phyloP scores from a whole-genome alignment of 2,329 filamentous ascomycete species.

The Aureobasidium sp. region DNA sequence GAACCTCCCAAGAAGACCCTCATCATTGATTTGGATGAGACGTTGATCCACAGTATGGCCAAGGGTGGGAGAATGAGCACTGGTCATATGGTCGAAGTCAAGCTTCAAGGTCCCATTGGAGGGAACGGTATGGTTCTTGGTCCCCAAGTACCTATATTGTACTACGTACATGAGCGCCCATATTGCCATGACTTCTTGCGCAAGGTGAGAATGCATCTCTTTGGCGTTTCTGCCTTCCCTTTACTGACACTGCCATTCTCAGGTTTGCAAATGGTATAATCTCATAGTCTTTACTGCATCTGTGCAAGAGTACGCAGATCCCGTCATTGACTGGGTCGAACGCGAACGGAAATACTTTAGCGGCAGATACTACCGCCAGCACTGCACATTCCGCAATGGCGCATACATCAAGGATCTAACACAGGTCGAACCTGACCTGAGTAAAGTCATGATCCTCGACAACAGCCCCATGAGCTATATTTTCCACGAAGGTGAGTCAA shows the following conservation, averaged over 20 bases:
- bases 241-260: conserved; percentile 12
- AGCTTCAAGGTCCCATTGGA: conserved; percentile 43
- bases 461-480: conserved; percentile 98
- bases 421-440: conserved; percentile 91
- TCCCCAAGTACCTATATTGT: conserved; percentile 90
- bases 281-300: conserved; percentile 93
- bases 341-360: conserved; percentile 95
- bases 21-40: conserved; percentile 93
- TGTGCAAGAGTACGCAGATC: conserved; percentile 96
- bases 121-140: conserved; percentile 60
- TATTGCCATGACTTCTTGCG: conserved; percentile 95
- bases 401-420: conserved; percentile 98
- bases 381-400: conserved; percentile 91
- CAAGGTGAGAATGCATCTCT: conserved; percentile 43
- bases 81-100: conserved; percentile 98
- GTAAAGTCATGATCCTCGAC: conserved; percentile 97
- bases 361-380: conserved; percentile 87
- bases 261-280: conserved; percentile 97
- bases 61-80: conserved; percentile 93
- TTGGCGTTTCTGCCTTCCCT: background rate
- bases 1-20: conserved; percentile 76
- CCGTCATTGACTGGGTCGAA: conserved; percentile 97
- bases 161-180: conserved; percentile 97
- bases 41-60: conserved; percentile 94
- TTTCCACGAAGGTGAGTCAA: conserved; percentile 77